phyloP scores from a whole-genome alignment of 306 rosid species.

The Mimosa bimucronata region DNA sequence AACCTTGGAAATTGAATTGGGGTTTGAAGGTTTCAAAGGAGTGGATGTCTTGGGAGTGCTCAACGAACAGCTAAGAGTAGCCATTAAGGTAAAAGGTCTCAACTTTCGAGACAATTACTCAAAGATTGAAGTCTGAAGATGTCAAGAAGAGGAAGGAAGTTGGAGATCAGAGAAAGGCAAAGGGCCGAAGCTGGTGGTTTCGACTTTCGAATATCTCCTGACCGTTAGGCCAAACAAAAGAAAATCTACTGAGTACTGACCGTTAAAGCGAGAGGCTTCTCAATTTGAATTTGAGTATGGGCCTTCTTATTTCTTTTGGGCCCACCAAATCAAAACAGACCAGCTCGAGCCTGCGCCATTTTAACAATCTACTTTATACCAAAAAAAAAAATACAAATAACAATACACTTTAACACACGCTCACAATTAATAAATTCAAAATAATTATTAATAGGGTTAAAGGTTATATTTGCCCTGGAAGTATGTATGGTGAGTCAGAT shows the following conservation, averaged over 20 bases:
- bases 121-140: neutral
- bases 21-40: slow-evolving; percentile 39
- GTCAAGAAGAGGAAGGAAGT: slow-evolving; percentile 6
- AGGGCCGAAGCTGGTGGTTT: neutral
- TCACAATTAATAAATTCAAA: too few relatives aligned
- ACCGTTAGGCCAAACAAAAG: slow-evolving; percentile 42
- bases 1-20: slow-evolving; percentile 61
- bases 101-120: neutral
- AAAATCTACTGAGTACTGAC: slow-evolving; percentile 27
- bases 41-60: slow-evolving; percentile 41
- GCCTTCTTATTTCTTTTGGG: neutral
- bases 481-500: too few relatives aligned
- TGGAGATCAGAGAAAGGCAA: neutral
- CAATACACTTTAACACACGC: too few relatives aligned
- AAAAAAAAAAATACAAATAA: too few relatives aligned
- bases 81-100: slow-evolving; percentile 42
- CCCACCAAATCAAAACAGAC: neutral
- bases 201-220: slow-evolving; percentile 1
- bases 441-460: too few relatives aligned
- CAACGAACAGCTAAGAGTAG: slow-evolving; percentile 27
- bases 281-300: slow-evolving; percentile 40
- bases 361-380: too few relatives aligned
- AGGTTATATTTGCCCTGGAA: too few relatives aligned
- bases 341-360: too few relatives aligned
- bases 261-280: slow-evolving; percentile 41